Conservation (phyloP, 2,329 filamentous ascomycete species). For the Diplodia corticola region DNA sequence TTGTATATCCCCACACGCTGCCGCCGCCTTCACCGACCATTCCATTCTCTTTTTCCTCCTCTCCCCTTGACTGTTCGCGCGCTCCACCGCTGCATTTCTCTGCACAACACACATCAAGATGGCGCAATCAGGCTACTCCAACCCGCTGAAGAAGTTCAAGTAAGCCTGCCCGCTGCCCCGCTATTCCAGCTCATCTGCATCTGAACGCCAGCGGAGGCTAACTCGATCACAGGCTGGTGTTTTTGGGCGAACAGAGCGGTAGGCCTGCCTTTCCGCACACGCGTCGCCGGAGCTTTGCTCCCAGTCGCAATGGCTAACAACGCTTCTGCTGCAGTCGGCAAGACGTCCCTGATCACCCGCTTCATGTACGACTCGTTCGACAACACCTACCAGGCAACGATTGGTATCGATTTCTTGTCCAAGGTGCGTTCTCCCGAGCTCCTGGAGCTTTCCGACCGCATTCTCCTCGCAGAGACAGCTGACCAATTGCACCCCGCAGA, state of each 20-base stretch:
- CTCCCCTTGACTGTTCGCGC: conserved; percentile 20
- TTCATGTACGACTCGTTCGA: conserved; percentile 99
- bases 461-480: not conserved
- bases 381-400: conserved; percentile 99
- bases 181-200: not conserved
- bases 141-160: conserved; percentile 99
- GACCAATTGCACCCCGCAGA: conserved; percentile 54
- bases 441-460: not conserved
- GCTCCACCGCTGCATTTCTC: conserved; percentile 11
- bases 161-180: conserved; percentile 41
- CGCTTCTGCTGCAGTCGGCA: conserved; percentile 68
- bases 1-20: conserved; percentile 23
- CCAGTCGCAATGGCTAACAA: conserved; percentile 27
- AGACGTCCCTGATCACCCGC: conserved; percentile 96
- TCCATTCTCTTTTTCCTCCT: conserved; percentile 19
- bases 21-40: conserved; percentile 16
- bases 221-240: conserved; percentile 70
- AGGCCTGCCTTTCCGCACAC: conserved; percentile 44
- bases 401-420: conserved; percentile 98
- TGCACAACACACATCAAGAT: conserved; percentile 55
- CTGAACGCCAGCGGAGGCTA: not conserved
- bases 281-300: not conserved
- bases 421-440: conserved; percentile 63
- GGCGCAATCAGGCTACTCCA: conserved; percentile 87
- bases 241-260: conserved; percentile 98